Evolutionary conservation across 139 green algal genomes (phyloP).

Genomic region (Chlorella ohadii): DNA sequence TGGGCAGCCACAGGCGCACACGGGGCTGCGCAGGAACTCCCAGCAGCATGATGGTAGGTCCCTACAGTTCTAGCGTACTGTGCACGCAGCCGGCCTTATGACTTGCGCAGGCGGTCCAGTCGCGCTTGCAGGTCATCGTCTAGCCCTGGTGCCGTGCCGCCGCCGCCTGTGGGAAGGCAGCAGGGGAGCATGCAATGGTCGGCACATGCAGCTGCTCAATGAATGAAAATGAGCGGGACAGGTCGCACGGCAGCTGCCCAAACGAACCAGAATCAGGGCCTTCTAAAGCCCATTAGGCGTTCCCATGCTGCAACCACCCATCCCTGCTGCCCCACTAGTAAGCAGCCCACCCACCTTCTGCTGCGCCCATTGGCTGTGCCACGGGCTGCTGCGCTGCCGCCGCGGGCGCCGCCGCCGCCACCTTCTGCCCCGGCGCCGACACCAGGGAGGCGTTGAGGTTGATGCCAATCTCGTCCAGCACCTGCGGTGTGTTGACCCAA

Average conservation of each 20-base stretch:
- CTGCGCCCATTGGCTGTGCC: slow-evolving; percentile 37
- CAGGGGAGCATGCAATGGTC: neutral
- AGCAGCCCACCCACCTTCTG: neutral
- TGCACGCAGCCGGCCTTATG: slow-evolving; percentile 30
- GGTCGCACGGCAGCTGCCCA: too few relatives aligned
- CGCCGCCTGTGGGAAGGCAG: slow-evolving; percentile 22
- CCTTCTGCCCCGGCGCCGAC: slow-evolving; percentile 30
- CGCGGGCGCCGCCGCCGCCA: neutral
- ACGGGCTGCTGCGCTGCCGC: slow-evolving; percentile 22
- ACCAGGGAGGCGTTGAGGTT: slow-evolving; percentile 51
- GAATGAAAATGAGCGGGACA: too few relatives aligned
- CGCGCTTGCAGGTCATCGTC: slow-evolving; percentile 88
- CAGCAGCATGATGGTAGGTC: neutral
- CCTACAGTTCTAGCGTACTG: too few relatives aligned
- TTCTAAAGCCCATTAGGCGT: too few relatives aligned
- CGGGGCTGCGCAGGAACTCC: neutral
- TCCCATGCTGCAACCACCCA: neutral
- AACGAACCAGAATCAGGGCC: too few relatives aligned
- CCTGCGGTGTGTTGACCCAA: slow-evolving; percentile 51
- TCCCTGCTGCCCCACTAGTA: too few relatives aligned
- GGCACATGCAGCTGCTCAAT: neutral
- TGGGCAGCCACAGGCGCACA: too few relatives aligned
- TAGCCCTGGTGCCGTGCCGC: slow-evolving; percentile 48
- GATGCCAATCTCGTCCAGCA: slow-evolving; percentile 94
- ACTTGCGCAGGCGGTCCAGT: slow-evolving; percentile 81